Base-by-base conservation (phyloP, 2,329 filamentous ascomycete species). In the Byssochlamys sp. region DNA sequence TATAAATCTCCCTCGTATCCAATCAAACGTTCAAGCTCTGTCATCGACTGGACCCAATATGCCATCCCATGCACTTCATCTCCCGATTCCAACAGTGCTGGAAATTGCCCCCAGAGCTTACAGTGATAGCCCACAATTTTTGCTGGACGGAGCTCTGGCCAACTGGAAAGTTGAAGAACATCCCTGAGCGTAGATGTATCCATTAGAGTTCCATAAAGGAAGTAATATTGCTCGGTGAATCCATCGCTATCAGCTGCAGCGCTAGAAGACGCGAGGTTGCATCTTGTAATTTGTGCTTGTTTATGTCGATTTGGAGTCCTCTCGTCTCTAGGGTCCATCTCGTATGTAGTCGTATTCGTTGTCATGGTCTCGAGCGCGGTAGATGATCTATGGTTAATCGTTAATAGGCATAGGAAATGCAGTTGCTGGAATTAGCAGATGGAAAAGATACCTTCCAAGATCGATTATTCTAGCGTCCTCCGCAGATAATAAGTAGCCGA, bases 161-260 rank as follows among this genome's bases (percentile, higher is more conserved):
- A 45, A 14, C 14, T 5, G n/a, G 14, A 9, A n/a, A 45, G 14
- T 27, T 58, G 50, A 6, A 61, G 35, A 51, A 58, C 53, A n/a
- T 54, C 31, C 4, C 50, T 26, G 12, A 62, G 60, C 5, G 54
- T 62, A 1, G 54, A 57, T 9, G 64, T 60, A 24, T 69, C 62
- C 39, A 62, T 61, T 12, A 71, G 56, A 10, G 66, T 64, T 26
- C 65, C 67, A 53, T 71, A 69, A 61, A 70, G 67, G 60, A 69
- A 68, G 58, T 68, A 69, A 7, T 33, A 52, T 27, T 55, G 28
- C n/a, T 52, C 35, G 27, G 25, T 29, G 26, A 55, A 55, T n/a
- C n/a, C 52, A 48, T 55, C 52, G 12, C 51, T 52, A 49, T 57
- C 28, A 25, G 31, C 39, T 45, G 14, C 14, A 45, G 39, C 2